These are phyloP conservation scores for Croton setiger DNA, from an alignment of 441 rosid genomes.

Conservation along the genomic window DNA sequence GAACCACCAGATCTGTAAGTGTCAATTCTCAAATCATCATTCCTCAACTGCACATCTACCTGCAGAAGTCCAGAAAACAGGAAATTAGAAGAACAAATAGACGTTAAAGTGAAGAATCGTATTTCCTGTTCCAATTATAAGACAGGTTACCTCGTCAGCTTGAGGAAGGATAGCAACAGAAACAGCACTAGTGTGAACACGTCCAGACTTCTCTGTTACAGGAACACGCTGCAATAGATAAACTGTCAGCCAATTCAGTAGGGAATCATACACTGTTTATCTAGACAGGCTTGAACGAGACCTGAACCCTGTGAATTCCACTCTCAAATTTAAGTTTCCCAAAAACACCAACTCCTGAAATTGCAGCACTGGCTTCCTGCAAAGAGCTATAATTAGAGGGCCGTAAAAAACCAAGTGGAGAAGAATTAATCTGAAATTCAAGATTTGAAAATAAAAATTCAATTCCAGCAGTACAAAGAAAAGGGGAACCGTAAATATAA, in stretches of 20 bases:
- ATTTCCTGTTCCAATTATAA: not conserved
- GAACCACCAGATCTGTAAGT: conserved; percentile 91
- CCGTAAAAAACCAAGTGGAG: conserved; percentile 10
- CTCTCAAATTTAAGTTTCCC: conserved; percentile 98
- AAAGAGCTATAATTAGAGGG: conserved; percentile 26
- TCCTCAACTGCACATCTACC: conserved; percentile 89
- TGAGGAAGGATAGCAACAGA: conserved; percentile 98
- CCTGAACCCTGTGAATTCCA: conserved; percentile 99
- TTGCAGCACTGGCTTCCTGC: conserved; percentile 96
- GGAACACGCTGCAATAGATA: conserved; percentile 82
- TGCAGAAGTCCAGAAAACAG: conserved; percentile 29
- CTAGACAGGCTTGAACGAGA: conserved; percentile 19
- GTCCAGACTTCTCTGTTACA: conserved; percentile 86
- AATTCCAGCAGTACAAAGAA: not conserved
- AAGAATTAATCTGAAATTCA: not conserved
- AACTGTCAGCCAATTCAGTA: conserved; percentile 21
- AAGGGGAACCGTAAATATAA: not conserved
- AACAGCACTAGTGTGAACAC: conserved; percentile 91
- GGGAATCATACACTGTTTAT: conserved; percentile 7
- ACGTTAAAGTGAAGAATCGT: not conserved
- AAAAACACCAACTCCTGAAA: conserved; percentile 70
- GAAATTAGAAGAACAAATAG: conserved; percentile 2
- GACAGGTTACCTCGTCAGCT: conserved; percentile 79
- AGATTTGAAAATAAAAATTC: not conserved
- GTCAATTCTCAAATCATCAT: conserved; percentile 89